Conservation (phyloP, 441 rosid species). For the Geranium incanum region DNA sequence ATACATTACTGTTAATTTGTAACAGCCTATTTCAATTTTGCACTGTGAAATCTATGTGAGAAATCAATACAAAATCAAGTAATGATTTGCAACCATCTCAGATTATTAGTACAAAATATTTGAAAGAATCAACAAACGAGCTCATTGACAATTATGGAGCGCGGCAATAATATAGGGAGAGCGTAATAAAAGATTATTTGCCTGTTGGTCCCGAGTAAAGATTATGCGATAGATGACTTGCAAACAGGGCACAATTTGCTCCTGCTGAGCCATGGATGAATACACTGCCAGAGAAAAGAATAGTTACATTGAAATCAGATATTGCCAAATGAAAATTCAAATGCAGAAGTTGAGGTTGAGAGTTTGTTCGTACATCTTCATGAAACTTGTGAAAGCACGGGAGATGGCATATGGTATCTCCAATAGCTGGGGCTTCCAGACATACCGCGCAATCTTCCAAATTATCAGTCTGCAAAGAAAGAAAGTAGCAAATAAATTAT, state of each 20-base stretch:
- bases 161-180: too few species aligned
- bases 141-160: too few species aligned
- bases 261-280: constrained; percentile 85
- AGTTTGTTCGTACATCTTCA: constrained; percentile 47
- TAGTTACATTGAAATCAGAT: not conserved
- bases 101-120: not conserved
- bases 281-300: constrained; percentile 53
- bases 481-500: constrained; percentile 13
- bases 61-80: not conserved
- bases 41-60: not conserved
- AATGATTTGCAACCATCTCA: not conserved
- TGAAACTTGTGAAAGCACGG: constrained; percentile 97
- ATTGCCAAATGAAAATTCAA: not conserved
- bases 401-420: constrained; percentile 85
- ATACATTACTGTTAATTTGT: not conserved
- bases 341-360: not conserved
- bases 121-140: not conserved
- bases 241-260: constrained; percentile 79
- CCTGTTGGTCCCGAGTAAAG: not conserved
- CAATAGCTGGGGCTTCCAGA: constrained; percentile 62
- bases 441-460: constrained; percentile 77
- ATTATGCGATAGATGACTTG: constrained; percentile 59
- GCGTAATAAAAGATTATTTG: too few species aligned
- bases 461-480: constrained; percentile 45
- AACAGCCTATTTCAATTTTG: too few species aligned